Evolutionary conservation across 1,139 yeast genomes (phyloP).

Genomic region (Keqinozyma sinolaborantium): DNA sequence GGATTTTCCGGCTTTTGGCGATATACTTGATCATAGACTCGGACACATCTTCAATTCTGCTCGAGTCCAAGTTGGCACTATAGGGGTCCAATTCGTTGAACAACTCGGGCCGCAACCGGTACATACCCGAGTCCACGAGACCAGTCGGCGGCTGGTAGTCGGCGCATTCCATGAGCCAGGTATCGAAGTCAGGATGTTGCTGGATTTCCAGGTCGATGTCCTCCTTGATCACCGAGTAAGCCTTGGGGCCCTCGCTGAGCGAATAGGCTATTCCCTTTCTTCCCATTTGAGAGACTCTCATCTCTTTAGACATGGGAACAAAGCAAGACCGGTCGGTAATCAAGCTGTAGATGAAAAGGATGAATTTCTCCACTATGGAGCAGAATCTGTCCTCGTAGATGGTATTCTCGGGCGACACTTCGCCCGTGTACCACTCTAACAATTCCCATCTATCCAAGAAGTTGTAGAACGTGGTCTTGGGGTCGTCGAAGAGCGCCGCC

Average conservation of each 20-base stretch:
- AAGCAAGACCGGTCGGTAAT: conserved; percentile 54
- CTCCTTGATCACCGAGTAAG: conserved; percentile 48
- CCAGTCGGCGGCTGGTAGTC: conserved; percentile 41
- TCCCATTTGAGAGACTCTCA: conserved; percentile 19
- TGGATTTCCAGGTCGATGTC: conserved; percentile 32
- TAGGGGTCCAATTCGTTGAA: conserved; percentile 35
- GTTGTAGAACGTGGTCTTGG: conserved; percentile 39
- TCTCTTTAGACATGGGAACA: conserved; percentile 22
- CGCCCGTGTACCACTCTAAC: conserved; percentile 47
- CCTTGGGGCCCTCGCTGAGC: conserved; percentile 49
- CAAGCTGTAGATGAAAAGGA: conserved; percentile 53
- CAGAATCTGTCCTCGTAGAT: conserved; percentile 57
- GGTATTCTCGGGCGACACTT: conserved; percentile 32
- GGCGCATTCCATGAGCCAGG: conserved; percentile 34
- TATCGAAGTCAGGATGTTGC: conserved; percentile 35
- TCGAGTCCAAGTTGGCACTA: conserved; percentile 31
- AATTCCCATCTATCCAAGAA: conserved; percentile 64
- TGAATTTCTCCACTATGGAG: conserved; percentile 49
- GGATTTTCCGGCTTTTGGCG: conserved; percentile 22
- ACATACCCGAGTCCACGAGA: conserved; percentile 37
- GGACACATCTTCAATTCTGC: conserved; percentile 29
- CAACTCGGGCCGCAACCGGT: conserved; percentile 41
- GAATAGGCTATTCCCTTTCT: conserved; percentile 41
- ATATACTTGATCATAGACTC: conserved; percentile 27
- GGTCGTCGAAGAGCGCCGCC: conserved; percentile 42